Base-by-base conservation (phyloP, 169 alveolate species). In the Babesia caballi region DNA sequence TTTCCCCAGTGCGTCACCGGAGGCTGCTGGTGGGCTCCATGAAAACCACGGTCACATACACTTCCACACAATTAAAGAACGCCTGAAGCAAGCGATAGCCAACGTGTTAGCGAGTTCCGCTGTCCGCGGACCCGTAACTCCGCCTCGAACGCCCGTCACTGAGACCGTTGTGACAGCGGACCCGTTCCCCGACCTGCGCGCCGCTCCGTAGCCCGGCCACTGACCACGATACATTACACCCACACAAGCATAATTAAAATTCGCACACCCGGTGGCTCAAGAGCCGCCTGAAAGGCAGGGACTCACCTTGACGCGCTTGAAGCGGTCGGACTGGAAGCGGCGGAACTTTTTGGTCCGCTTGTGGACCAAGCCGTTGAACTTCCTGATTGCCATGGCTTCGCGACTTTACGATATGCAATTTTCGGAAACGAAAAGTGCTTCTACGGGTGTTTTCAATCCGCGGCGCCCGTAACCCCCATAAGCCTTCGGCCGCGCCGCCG, bases 241-340 rank as follows among this genome's bases (percentile, higher is more conserved):
- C 53, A 42, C 38, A 27, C 53, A 19, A 36, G 51, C 9, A 32
- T 63, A 28, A 52, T 25, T 30, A 44, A 15, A 0, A 1, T 38
- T 11, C 17, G 17, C 23, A 58, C 42, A 19, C 12, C 36, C 28
- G 1, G 2, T 17, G 44, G n/a, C 15, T 38, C 15, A 12, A 5
- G 14, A 38, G 17, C n/a, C 44, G 14, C 8, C 2, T 47, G 7
- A 47, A 1, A 14, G 41, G 9, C 44, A 23, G 19, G 17, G 28
- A 83, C 91, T 83, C 73, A 94, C 98, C 75, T 88, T 91, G 27
- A 96, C 96, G 57, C 98, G 94, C 89, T 90, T 82, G 84, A 84
- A 96, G 88, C 97, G 93, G 86, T 96, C 98, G 40, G 98, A 94
- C 80, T 95, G 98, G 91, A 94, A 95, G 69, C 99, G 96, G 67